Evolutionary conservation across 2,329 filamentous ascomycete genomes (phyloP).

Genomic region (Aspergillus fischeri): DNA sequence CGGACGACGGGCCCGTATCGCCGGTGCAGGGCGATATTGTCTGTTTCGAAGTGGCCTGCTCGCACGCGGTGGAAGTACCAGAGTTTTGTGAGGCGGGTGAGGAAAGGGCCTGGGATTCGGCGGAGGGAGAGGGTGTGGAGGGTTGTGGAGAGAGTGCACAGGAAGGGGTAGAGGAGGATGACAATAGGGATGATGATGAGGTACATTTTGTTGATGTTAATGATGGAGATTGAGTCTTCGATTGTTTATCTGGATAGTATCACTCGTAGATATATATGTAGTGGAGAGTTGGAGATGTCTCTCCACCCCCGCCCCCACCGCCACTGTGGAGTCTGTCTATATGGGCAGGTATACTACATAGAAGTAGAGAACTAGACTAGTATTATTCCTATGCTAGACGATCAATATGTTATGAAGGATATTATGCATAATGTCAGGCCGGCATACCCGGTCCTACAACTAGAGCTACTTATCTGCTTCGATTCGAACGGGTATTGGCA

Average conservation of each 20-base stretch:
- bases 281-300: background rate
- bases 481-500: too few relatives aligned
- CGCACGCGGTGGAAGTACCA: conserved; percentile 42
- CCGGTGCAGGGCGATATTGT: conserved; percentile 39
- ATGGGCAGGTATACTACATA: too few relatives aligned
- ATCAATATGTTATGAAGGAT: too few relatives aligned
- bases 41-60: conserved; percentile 35
- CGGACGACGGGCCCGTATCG: conserved; percentile 44
- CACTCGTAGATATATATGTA: background rate
- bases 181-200: too few relatives aligned
- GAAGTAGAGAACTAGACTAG: too few relatives aligned
- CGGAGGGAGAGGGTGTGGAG: conserved; percentile 7
- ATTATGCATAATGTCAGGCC: too few relatives aligned
- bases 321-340: background rate
- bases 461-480: too few relatives aligned
- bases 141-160: background rate
- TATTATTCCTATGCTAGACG: too few relatives aligned
- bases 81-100: conserved; percentile 41
- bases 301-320: background rate
- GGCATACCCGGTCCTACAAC: too few relatives aligned
- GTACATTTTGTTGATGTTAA: background rate
- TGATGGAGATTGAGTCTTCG: background rate
- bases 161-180: too few relatives aligned
- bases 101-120: conserved; percentile 44
- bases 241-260: too few relatives aligned